Evolutionary conservation across 2,329 filamentous ascomycete species (phyloP), one percentile per base, ranked within the genome.

Genomic region (Dothideomycetidae sp.): DNA sequence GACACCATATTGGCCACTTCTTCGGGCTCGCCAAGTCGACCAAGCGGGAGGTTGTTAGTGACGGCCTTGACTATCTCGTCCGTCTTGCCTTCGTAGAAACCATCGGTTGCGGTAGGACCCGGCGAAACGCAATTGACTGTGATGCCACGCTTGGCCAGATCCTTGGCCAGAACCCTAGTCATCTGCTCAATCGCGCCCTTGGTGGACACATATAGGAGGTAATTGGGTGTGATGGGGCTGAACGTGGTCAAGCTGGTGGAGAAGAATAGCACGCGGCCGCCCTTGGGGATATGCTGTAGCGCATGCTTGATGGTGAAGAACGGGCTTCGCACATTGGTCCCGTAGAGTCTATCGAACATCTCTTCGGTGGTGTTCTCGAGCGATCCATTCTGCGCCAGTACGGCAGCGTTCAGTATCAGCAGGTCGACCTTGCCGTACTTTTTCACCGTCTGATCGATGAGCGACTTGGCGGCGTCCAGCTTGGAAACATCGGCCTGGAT

Each of bases 181-280:
- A 75, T 66, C 51, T 74, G 68, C 51, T 76, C 71, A 29, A 77
- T 62, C 5, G 71, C 68, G 33, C 70, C 72, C 48, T 77, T 77
- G 30, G 66, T 70, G 0, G 64, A 56, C 7, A 59, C 59, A 50
- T 76, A 77, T 5, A 71, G 57, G 11, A 68, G 55, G 44, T 72
- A 71, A 0, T 49, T 44, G 0, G 66, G 59, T 16, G 55, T 51
- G 37, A 73, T 55, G 3, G 50, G 55, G 1, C 59, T 61, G 3
- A 53, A 47, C 10, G 46, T 48, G 28, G 52, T 57, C 14, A 59
- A 54, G 3, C 53, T 58, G 7, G 67, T 70, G 3, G 66, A 69
- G 43, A 74, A 55, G 41, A 75, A 59, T 42, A 74, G 57, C 36
- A 74, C 57, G n/a, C 60, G 59, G 0, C 60, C 60, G 2, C 67